These are phyloP conservation scores for Ceratobasidium sp. DNA, from an alignment of 1,284 basidiomycete genomes.

Conservation along the genomic window DNA sequence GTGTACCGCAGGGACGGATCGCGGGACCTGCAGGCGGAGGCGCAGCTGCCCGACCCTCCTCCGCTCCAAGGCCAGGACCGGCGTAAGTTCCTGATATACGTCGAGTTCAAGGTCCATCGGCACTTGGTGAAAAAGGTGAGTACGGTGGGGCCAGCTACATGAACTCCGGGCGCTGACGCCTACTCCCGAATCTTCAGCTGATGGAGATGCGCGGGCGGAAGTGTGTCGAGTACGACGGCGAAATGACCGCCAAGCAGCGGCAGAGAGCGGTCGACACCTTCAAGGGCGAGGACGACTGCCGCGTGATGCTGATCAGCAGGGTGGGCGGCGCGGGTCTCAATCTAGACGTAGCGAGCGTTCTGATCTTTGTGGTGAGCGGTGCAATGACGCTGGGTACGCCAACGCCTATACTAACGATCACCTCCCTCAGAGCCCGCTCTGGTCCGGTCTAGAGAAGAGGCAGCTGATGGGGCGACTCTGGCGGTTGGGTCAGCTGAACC, in stretches of 20 bases:
- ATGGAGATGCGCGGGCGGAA: background rate
- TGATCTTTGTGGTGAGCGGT: conserved; percentile 16
- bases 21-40: background rate
- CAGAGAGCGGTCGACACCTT: background rate
- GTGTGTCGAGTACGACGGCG: conserved; percentile 8
- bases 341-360: background rate
- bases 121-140: conserved; percentile 2
- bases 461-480: conserved; percentile 26
- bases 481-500: conserved; percentile 8
- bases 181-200: background rate
- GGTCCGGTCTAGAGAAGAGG: conserved; percentile 24
- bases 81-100: conserved; percentile 30
- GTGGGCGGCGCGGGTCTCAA: conserved; percentile 29
- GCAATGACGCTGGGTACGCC: background rate
- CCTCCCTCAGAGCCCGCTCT: conserved; percentile 19
- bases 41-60: background rate
- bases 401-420: background rate
- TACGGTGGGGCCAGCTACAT: background rate
- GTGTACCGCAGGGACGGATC: background rate
- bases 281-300: background rate
- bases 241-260: background rate
- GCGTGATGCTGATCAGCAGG: conserved; percentile 34
- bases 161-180: background rate
- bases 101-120: background rate
- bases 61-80: background rate